Conservation (phyloP, 805 yeast genomes). For the Saturnispora gosingensis region DNA sequence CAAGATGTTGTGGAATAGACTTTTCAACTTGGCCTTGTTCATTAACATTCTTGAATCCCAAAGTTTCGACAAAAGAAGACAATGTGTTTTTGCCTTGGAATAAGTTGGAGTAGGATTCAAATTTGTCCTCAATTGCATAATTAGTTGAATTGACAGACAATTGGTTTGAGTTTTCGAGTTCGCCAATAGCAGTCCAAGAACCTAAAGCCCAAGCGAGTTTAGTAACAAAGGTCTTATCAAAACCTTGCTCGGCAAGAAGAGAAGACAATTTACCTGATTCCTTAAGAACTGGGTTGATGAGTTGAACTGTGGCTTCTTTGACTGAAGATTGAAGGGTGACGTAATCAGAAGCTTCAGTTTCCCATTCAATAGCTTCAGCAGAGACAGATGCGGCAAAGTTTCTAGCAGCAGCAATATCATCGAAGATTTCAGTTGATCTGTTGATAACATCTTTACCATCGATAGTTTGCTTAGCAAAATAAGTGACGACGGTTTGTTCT, state of each 20-base stretch:
- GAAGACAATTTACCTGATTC: conserved; percentile 4
- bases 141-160: background rate
- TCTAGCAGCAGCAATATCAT: conserved; percentile 14
- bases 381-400: conserved; percentile 10
- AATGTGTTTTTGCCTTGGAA: background rate
- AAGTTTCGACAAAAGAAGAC: background rate
- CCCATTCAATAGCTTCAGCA: conserved; percentile 28
- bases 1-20: conserved; percentile 28
- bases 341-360: conserved; percentile 32
- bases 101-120: background rate
- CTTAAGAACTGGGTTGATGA: conserved; percentile 21
- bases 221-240: background rate
- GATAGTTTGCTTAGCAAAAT: conserved; percentile 5
- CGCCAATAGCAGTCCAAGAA: background rate
- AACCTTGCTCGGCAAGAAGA: background rate
- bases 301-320: conserved; percentile 1
- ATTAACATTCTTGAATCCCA: background rate
- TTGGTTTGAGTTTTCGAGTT: background rate
- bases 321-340: background rate
- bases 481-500: conserved; percentile 11
- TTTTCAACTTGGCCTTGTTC: conserved; percentile 17
- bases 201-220: background rate
- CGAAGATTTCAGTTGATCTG: background rate
- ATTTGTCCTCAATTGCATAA: background rate
- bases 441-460: conserved; percentile 13